phyloP scores from a whole-genome alignment of 2,329 filamentous ascomycete species.

The Aspergillus puulaauensis region DNA sequence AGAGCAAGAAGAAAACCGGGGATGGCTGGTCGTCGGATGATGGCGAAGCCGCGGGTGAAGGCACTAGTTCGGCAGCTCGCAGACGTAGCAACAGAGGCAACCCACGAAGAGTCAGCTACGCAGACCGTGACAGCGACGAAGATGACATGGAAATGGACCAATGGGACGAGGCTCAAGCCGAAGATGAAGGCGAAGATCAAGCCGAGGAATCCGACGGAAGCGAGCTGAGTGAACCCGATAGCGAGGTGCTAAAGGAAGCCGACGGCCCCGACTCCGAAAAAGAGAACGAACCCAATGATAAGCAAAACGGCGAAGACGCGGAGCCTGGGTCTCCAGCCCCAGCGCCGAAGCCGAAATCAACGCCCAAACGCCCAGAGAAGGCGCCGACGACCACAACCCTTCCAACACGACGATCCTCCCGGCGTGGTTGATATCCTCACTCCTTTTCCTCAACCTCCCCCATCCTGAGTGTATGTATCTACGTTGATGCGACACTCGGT shows the following conservation, averaged over 20 bases:
- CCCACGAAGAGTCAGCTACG: conserved; percentile 41
- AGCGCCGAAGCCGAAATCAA: conserved; percentile 9
- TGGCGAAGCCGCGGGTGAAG: conserved; percentile 41
- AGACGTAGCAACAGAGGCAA: conserved; percentile 42
- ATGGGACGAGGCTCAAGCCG: conserved; percentile 30
- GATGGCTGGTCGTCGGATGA: conserved; percentile 44
- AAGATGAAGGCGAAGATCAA: conserved; percentile 30
- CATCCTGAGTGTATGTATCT: neutral
- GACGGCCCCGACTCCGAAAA: conserved; percentile 12
- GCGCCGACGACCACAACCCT: conserved; percentile 11
- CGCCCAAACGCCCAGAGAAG: conserved; percentile 13
- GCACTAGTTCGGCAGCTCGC: conserved; percentile 28
- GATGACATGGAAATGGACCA: conserved; percentile 45
- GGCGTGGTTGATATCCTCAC: conserved; percentile 13
- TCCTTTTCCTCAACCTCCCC: neutral
- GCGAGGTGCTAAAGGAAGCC: conserved; percentile 19
- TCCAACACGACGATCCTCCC: conserved; percentile 21
- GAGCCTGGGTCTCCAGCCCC: conserved; percentile 9
- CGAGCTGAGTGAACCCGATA: conserved; percentile 21
- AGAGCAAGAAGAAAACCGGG: conserved; percentile 38
- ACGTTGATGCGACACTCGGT: neutral
- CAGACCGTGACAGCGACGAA: conserved; percentile 45
- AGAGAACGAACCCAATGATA: conserved; percentile 23
- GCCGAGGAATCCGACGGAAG: conserved; percentile 19
- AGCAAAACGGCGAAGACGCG: conserved; percentile 18